Conservation (phyloP, 2,329 filamentous ascomycete genomes). For the Myriangium duriaei region DNA sequence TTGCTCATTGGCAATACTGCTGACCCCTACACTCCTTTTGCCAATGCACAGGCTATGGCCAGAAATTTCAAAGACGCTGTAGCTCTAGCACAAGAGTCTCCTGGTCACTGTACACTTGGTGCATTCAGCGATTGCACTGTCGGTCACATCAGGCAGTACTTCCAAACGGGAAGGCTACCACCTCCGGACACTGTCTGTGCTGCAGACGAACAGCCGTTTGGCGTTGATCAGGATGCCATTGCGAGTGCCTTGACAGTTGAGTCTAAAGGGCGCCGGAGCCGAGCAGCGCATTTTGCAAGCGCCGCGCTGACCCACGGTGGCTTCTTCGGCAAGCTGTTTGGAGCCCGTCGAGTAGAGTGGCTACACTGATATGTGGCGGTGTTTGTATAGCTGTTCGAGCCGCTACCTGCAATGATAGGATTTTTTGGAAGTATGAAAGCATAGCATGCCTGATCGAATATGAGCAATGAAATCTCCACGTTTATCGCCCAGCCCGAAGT, state of each 20-base stretch:
- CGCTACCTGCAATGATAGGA: too few relatives aligned
- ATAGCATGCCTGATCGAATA: too few relatives aligned
- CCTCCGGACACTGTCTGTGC: slow-evolving; percentile 3
- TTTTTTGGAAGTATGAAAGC: too few relatives aligned
- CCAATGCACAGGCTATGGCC: slow-evolving; percentile 33
- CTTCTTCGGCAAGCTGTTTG: neutral
- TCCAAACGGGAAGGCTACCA: slow-evolving; percentile 4
- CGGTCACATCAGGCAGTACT: slow-evolving; percentile 5
- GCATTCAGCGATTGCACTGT: slow-evolving; percentile 1
- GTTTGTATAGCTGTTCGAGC: too few relatives aligned
- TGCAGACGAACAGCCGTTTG: slow-evolving; percentile 5
- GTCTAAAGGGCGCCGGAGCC: neutral
- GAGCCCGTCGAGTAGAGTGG: too few relatives aligned
- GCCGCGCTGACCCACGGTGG: neutral
- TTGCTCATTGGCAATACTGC: slow-evolving; percentile 22
- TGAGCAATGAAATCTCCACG: too few relatives aligned
- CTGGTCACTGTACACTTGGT: slow-evolving; percentile 6
- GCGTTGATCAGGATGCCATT: neutral
- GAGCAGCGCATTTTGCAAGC: neutral
- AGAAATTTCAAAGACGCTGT: slow-evolving; percentile 30
- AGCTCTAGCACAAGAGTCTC: slow-evolving; percentile 32
- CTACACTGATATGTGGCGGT: too few relatives aligned
- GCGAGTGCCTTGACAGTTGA: too few relatives aligned
- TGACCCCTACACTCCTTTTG: slow-evolving; percentile 29
- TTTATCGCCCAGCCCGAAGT: too few relatives aligned